phyloP scores from a whole-genome alignment of 2,329 filamentous ascomycete genomes.

The Aspergillus neoniger region DNA sequence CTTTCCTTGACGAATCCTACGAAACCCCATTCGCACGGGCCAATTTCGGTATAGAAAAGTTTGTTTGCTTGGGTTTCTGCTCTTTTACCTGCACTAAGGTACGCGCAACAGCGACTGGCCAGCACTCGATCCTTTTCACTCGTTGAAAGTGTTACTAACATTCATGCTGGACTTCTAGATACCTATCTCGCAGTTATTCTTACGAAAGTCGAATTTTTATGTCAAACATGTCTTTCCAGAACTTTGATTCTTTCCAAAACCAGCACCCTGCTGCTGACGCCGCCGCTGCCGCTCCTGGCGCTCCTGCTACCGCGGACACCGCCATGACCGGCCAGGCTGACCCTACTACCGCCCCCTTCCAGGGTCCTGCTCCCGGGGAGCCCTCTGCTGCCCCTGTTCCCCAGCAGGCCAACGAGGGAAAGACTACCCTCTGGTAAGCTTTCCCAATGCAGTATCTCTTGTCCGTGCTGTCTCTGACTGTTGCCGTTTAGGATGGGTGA shows the following conservation, averaged over 20 bases:
- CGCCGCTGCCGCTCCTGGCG: constrained; percentile 50
- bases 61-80: constrained; percentile 25
- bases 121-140: neutral
- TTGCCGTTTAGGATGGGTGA: constrained; percentile 84
- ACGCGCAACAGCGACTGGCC: constrained; percentile 8
- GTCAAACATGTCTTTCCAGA: constrained; percentile 65
- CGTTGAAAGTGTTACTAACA: neutral
- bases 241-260: constrained; percentile 65
- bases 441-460: constrained; percentile 24
- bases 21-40: constrained; percentile 40
- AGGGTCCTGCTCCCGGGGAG: constrained; percentile 50
- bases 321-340: constrained; percentile 62
- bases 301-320: constrained; percentile 53
- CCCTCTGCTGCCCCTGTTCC: constrained; percentile 45
- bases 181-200: constrained; percentile 21
- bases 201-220: constrained; percentile 23
- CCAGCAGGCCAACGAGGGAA: constrained; percentile 56
- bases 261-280: constrained; percentile 59
- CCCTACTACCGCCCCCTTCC: constrained; percentile 54
- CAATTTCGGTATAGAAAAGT: constrained; percentile 35
- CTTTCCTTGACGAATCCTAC: constrained; percentile 46
- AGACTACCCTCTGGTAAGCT: constrained; percentile 58
- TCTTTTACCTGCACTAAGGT: constrained; percentile 27
- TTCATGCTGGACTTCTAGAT: constrained; percentile 10
- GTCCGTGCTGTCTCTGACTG: constrained; percentile 3